Conservation (phyloP, 306 rosid species). For the Dryas drummondii region DNA sequence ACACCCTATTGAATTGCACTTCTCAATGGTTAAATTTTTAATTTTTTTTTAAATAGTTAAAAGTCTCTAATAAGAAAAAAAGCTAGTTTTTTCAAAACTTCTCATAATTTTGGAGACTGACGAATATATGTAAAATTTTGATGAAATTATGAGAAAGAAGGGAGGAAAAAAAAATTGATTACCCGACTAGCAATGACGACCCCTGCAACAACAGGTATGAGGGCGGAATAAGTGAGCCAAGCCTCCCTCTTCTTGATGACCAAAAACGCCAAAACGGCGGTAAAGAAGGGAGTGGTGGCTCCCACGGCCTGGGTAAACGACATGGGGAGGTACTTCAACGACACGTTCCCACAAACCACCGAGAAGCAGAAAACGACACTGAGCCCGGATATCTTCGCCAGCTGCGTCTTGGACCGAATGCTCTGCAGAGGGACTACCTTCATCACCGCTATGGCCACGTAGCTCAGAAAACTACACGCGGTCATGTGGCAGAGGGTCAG, state of each 20-base stretch:
- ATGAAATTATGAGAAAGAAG: neutral
- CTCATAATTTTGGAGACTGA: no score
- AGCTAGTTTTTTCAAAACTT: no score
- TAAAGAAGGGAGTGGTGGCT: constrained; percentile 34
- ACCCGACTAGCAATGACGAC: constrained; percentile 36
- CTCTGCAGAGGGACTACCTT: constrained; percentile 21
- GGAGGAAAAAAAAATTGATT: neutral
- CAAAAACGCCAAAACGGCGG: constrained; percentile 25
- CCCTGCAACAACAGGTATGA: constrained; percentile 30
- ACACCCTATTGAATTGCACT: no score
- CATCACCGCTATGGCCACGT: constrained; percentile 22
- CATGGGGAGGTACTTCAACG: constrained; percentile 28
- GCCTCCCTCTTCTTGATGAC: constrained; percentile 27
- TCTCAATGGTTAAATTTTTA: no score
- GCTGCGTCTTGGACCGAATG: constrained; percentile 21
- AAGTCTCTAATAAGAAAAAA: no score
- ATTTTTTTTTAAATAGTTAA: no score
- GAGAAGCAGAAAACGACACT: constrained; percentile 33
- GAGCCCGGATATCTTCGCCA: constrained; percentile 25
- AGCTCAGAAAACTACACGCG: constrained; percentile 25
- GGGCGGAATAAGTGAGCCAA: constrained; percentile 21
- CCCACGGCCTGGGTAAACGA: constrained; percentile 32
- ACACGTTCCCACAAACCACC: constrained; percentile 32
- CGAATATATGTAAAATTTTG: neutral
- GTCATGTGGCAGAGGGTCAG: constrained; percentile 32